Evolutionary conservation across 164 flowering plant genomes (phyloP).

Genomic region (Nymphaea thermarum): DNA sequence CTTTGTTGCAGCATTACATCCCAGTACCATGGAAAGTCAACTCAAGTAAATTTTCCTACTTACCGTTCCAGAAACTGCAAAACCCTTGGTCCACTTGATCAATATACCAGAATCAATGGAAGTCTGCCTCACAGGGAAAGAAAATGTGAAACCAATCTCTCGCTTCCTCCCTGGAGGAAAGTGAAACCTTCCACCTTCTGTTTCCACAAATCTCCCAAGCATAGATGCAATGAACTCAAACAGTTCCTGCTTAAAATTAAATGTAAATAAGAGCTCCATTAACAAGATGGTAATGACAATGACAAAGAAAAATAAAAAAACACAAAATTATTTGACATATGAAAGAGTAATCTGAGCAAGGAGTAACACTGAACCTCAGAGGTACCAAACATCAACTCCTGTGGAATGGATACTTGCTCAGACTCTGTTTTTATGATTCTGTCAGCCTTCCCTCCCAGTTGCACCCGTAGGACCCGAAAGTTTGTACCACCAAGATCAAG

Average conservation of each 20-base stretch:
- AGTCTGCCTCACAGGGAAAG: constrained; percentile 81
- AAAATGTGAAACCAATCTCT: constrained; percentile 88
- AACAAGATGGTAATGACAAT: neutral
- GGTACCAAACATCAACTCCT: constrained; percentile 65
- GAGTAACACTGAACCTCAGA: constrained; percentile 46
- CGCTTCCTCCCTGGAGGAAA: constrained; percentile 43
- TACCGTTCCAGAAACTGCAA: constrained; percentile 81
- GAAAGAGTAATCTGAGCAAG: neutral
- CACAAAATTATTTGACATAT: no score
- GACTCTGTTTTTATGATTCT: constrained; percentile 57
- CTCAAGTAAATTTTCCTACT: constrained; percentile 10
- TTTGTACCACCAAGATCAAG: constrained; percentile 97
- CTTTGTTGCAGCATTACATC: no score
- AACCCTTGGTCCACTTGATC: constrained; percentile 92
- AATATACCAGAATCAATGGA: constrained; percentile 77
- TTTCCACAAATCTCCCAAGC: constrained; percentile 47
- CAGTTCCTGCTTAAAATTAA: constrained; percentile 31
- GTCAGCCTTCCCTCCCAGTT: constrained; percentile 62
- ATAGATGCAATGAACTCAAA: constrained; percentile 78
- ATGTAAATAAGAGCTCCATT: neutral
- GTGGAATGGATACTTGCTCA: constrained; percentile 76
- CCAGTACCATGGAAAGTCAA: no score
- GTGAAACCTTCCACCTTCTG: constrained; percentile 45
- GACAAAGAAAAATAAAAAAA: no score
- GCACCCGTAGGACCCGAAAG: constrained; percentile 77